Evolutionary conservation across 495 filamentous ascomycete species (phyloP).

Genomic region (Podospora pseudocomata): DNA sequence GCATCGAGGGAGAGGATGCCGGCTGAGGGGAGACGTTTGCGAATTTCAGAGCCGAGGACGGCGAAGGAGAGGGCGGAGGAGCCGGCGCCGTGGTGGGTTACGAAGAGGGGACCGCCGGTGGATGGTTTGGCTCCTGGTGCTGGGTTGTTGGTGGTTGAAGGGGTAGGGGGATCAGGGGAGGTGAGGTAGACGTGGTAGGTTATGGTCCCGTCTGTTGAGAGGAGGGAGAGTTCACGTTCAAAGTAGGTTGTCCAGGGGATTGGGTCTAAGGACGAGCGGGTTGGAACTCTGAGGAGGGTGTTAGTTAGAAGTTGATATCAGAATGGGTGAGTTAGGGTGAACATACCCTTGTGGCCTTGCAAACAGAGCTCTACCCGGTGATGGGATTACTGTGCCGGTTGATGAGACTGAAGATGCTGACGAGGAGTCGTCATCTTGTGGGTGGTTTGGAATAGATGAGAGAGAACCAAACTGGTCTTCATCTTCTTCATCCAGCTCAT

Average conservation of each 20-base stretch:
- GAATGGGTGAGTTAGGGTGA: not conserved
- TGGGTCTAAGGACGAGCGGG: constrained; percentile 43
- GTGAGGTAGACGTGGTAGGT: constrained; percentile 85
- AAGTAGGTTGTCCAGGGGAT: constrained; percentile 91
- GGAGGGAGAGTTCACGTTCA: constrained; percentile 73
- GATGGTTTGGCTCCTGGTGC: constrained; percentile 21
- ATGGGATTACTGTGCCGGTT: constrained; percentile 82
- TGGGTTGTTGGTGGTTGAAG: constrained; percentile 61
- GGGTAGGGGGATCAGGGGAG: constrained; percentile 61
- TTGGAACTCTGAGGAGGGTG: constrained; percentile 29
- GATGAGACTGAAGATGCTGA: constrained; percentile 75
- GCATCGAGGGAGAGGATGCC: constrained; percentile 83
- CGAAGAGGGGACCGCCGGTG: constrained; percentile 61
- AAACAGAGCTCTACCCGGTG: constrained; percentile 68
- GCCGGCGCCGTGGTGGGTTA: constrained; percentile 53
- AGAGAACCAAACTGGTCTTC: constrained; percentile 24
- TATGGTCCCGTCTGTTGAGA: constrained; percentile 30
- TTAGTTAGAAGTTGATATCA: constrained; percentile 21
- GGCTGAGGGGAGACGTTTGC: constrained; percentile 71
- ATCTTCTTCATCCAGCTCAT: constrained; percentile 53
- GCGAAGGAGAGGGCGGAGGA: constrained; percentile 51
- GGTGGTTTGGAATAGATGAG: constrained; percentile 35
- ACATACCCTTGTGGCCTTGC: constrained; percentile 61
- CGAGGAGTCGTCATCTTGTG: constrained; percentile 70
- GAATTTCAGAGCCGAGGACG: constrained; percentile 69